Evolutionary conservation across 2,329 filamentous ascomycete species (phyloP).

Genomic region (Lecanosticta acicola): DNA sequence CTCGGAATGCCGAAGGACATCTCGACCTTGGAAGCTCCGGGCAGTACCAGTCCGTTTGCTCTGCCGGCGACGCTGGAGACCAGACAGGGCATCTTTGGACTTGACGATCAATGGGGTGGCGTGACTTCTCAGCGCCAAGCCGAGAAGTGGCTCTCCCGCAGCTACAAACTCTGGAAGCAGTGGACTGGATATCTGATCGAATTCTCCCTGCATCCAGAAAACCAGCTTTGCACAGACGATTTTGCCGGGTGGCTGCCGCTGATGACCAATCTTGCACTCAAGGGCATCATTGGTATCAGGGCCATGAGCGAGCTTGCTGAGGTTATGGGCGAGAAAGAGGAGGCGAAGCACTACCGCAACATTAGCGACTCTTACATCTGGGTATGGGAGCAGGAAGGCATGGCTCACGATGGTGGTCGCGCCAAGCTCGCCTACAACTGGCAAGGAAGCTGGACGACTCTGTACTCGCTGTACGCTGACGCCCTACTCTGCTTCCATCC

Average conservation of each 20-base stretch:
- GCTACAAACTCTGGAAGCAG: constrained; percentile 67
- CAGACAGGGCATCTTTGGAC: constrained; percentile 49
- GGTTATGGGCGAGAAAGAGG: constrained; percentile 52
- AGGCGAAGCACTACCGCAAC: constrained; percentile 54
- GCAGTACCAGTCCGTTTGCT: constrained; percentile 46
- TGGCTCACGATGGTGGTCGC: constrained; percentile 64
- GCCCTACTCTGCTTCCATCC: constrained; percentile 72
- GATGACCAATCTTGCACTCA: constrained; percentile 76
- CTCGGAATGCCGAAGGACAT: constrained; percentile 30
- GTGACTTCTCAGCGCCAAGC: constrained; percentile 52
- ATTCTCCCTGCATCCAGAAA: constrained; percentile 65
- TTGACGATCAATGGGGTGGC: constrained; percentile 58
- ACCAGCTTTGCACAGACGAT: constrained; percentile 78
- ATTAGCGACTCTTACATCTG: constrained; percentile 62
- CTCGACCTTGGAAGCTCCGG: constrained; percentile 17
- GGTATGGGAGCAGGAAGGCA: constrained; percentile 66
- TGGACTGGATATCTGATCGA: constrained; percentile 77
- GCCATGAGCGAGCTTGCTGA: constrained; percentile 68
- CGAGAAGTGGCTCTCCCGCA: constrained; percentile 59
- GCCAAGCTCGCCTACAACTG: constrained; percentile 75
- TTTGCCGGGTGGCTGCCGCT: constrained; percentile 73
- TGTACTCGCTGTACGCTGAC: constrained; percentile 83
- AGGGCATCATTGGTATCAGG: constrained; percentile 76
- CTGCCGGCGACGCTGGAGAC: constrained; percentile 40
- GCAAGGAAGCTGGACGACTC: constrained; percentile 74